Evolutionary conservation across 1,284 basidiomycete species (phyloP).

Genomic region (Dichomitus squalens): DNA sequence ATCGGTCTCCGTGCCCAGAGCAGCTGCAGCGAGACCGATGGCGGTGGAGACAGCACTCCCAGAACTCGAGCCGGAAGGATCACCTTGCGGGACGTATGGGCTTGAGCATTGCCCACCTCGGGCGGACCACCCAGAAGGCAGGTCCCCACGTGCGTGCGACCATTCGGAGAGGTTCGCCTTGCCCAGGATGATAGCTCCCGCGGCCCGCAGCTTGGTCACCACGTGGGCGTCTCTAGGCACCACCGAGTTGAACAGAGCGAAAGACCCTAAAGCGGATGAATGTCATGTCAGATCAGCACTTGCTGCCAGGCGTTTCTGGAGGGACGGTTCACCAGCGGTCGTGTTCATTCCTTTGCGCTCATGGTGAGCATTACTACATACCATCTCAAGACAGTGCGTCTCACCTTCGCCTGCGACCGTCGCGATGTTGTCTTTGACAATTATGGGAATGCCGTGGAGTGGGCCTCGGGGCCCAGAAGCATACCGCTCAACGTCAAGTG

Average conservation of each 20-base stretch:
- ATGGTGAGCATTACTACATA: background rate
- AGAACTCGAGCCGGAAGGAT: conserved; percentile 67
- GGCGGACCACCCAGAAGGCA: conserved; percentile 65
- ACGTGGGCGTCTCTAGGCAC: conserved; percentile 65
- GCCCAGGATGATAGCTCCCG: conserved; percentile 69
- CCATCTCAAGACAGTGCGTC: background rate
- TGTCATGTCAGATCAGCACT: background rate
- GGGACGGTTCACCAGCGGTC: background rate
- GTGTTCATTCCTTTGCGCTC: background rate
- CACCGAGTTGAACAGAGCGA: conserved; percentile 51
- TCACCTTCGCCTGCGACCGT: conserved; percentile 38
- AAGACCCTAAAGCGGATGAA: background rate
- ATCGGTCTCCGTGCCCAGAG: conserved; percentile 67
- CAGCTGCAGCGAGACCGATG: conserved; percentile 60
- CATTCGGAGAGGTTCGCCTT: conserved; percentile 66
- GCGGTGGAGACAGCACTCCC: conserved; percentile 63
- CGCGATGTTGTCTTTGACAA: conserved; percentile 74
- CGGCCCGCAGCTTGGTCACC: conserved; percentile 56
- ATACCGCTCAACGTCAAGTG: conserved; percentile 56
- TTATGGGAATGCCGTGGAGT: conserved; percentile 71
- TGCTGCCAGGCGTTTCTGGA: background rate
- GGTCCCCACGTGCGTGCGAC: conserved; percentile 56
- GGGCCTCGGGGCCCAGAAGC: conserved; percentile 47
- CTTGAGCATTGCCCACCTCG: conserved; percentile 63
- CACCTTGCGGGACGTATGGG: conserved; percentile 59